A percentile compares a stretch with the other conserved stretches of the same genome.
These are phyloP conservation scores for Bombardia bombarda DNA, from an alignment of 495 filamentous ascomycete species.

Conservation along the genomic window DNA sequence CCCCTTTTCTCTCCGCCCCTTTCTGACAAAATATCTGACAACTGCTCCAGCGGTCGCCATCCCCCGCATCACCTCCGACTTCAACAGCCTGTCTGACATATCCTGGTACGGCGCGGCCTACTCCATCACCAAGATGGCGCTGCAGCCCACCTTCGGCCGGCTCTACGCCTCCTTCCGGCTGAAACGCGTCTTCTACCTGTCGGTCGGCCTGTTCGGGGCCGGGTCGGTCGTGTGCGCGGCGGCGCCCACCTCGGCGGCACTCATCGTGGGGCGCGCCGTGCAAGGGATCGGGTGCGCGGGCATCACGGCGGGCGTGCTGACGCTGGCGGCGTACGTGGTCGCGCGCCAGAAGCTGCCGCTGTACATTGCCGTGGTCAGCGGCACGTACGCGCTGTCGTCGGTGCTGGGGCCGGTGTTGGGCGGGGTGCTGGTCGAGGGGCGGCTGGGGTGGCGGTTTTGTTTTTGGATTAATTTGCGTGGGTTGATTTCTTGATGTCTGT, in stretches of 20 bases:
- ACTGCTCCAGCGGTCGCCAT: not conserved
- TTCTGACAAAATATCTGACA: not conserved
- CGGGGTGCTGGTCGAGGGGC: not conserved
- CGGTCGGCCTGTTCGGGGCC: not conserved
- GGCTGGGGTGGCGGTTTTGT: not conserved
- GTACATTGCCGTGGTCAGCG: not conserved
- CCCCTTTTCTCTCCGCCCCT: not conserved
- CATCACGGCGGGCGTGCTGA: not conserved
- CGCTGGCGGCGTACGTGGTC: not conserved
- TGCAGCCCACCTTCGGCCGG: slow-evolving; percentile 1
- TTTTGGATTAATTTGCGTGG: slow-evolving; percentile 4
- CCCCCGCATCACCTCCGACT: not conserved
- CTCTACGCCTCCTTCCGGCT: not conserved
- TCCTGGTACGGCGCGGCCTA: not conserved
- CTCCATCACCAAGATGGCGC: not conserved
- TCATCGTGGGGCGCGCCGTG: not conserved
- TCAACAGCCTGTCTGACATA: not conserved
- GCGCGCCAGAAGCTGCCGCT: not conserved
- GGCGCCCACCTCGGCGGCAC: not conserved
- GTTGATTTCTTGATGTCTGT: no score
- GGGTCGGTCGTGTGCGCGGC: not conserved
- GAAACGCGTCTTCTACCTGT: not conserved
- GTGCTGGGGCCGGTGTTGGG: not conserved
- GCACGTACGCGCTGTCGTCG: not conserved
- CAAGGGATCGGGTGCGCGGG: not conserved